Percentiles rank a stretch among this genome's conserved stretches.
phyloP scores from a whole-genome alignment of 495 filamentous ascomycete species.

The Aspergillus campestris region DNA sequence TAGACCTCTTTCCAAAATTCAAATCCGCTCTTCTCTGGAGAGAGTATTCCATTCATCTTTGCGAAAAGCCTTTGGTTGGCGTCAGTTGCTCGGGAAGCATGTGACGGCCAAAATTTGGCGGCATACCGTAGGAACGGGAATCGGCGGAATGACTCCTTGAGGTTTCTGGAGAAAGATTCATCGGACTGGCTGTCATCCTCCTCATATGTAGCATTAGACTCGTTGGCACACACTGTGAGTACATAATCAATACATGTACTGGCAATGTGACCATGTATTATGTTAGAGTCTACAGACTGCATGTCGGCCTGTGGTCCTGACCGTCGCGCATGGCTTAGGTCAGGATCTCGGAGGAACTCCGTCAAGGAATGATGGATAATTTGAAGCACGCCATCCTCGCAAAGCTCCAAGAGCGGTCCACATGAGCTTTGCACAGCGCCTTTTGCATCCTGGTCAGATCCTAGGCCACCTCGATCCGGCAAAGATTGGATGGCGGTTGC shows the following conservation, averaged over 20 bases:
- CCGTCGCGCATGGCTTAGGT: background rate
- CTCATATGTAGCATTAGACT: background rate
- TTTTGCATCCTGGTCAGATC: slow-evolving; percentile 15
- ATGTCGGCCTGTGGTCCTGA: background rate
- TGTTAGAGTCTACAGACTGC: background rate
- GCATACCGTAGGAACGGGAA: slow-evolving; percentile 25
- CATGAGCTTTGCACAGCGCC: slow-evolving; percentile 22
- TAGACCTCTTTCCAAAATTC: background rate
- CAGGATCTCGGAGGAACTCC: slow-evolving; percentile 30
- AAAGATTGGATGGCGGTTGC: slow-evolving; percentile 24
- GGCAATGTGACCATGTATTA: background rate
- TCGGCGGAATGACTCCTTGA: background rate
- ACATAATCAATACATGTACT: background rate
- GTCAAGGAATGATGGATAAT: slow-evolving; percentile 49
- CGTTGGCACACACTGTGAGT: background rate
- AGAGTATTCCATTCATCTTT: slow-evolving; percentile 6
- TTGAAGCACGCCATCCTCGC: slow-evolving; percentile 39
- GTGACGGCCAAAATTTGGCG: slow-evolving; percentile 14
- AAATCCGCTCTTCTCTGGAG: slow-evolving; percentile 3
- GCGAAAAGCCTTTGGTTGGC: slow-evolving; percentile 2
- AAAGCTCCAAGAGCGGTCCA: slow-evolving; percentile 44
- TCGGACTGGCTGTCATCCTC: background rate
- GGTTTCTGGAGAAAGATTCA: too few relatives aligned
- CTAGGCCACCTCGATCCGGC: background rate
- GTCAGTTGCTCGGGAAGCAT: slow-evolving; percentile 4